Percentiles rank a stretch among this genome's conserved stretches.
These are phyloP conservation scores for Lomentospora prolificans DNA, from an alignment of 2,329 filamentous ascomycete species.

Conservation along the genomic window DNA sequence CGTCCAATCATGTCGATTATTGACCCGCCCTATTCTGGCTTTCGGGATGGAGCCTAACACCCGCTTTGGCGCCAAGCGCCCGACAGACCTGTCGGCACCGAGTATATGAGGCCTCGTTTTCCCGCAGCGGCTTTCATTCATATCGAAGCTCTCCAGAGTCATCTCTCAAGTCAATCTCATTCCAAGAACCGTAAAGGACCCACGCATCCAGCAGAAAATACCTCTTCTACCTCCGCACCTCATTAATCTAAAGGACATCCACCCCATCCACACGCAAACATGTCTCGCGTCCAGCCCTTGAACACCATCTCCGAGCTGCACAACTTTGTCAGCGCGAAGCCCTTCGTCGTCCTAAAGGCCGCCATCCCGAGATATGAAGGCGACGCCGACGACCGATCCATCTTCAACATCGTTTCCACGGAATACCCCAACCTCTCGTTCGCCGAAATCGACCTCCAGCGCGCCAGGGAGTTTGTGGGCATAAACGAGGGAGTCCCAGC, in stretches of 20 bases:
- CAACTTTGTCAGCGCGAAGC: neutral
- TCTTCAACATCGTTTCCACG: neutral
- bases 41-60: neutral
- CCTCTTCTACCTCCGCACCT: neutral
- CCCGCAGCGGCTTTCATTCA: neutral
- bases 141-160: neutral
- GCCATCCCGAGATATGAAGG: neutral
- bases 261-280: neutral
- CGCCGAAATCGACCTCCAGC: neutral
- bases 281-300: neutral
- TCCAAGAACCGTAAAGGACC: neutral
- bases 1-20: neutral
- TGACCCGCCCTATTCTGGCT: neutral
- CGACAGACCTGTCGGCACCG: neutral
- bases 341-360: neutral
- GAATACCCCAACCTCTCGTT: neutral
- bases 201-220: neutral
- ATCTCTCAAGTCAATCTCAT: neutral
- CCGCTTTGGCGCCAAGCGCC: neutral
- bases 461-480: neutral
- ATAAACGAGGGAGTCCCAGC: neutral
- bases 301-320: neutral
- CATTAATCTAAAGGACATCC: neutral
- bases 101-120: neutral
- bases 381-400: neutral